Evolutionary conservation across 108 stramenopile species (phyloP).

Genomic region (Schizochytrium sp.): DNA sequence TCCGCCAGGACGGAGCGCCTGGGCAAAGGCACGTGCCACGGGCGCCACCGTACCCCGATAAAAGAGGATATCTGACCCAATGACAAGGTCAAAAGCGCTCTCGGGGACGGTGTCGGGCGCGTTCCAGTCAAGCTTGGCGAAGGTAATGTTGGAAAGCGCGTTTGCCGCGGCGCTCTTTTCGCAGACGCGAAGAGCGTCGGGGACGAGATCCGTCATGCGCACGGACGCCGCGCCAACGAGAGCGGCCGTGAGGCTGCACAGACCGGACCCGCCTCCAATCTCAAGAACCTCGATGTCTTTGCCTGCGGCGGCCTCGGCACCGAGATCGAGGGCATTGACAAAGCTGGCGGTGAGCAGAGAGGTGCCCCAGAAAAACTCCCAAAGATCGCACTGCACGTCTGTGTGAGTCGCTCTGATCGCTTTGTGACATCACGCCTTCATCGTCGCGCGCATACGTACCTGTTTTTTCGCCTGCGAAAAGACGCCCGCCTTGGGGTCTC

Average conservation of each 20-base stretch:
- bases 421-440: neutral
- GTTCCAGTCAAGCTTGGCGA: neutral
- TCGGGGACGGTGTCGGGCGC: neutral
- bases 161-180: neutral
- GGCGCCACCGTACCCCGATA: neutral
- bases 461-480: neutral
- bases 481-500: neutral
- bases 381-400: neutral
- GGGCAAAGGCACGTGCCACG: neutral
- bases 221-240: neutral
- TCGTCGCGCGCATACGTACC: neutral
- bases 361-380: conserved; percentile 14
- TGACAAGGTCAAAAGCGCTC: neutral
- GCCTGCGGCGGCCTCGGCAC: too few species aligned
- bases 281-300: neutral
- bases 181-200: neutral
- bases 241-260: neutral
- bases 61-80: neutral
- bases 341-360: neutral
- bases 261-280: neutral
- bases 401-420: neutral
- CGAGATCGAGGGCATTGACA: neutral
- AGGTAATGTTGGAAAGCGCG: neutral
- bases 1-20: neutral
- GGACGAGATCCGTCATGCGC: neutral